Evolutionary conservation across 257 asterid species (phyloP), one percentile per base, ranked within the genome.

Genomic region (Mentha longifolia): DNA sequence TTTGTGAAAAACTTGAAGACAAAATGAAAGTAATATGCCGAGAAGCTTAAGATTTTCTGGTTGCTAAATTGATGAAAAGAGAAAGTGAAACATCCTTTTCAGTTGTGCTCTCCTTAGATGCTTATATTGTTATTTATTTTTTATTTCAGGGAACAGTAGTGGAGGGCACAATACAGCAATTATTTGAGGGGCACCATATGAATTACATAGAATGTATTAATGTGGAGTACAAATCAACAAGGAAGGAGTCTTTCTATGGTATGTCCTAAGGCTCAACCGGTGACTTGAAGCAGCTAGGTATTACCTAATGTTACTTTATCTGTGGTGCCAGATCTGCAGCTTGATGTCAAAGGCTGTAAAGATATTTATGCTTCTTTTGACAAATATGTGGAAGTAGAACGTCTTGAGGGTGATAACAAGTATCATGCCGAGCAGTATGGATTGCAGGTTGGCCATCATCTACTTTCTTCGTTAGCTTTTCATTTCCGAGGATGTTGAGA

Each of bases 161-260:
- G 47, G 97, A 90, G 80, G 97, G 97, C 72, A 86, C 96, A 31
- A 90, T 90, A 78, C 94, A 90, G 74, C 81, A 85, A 71, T 85
- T 90, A 78, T 88, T 90, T 79, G 97, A 90, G 81, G 97, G 97
- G 77, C 95, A 90, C 74, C 93, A 88, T 75, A 88, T 90, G 95
- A 90, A 88, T 77, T 90, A 90, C 70, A 86, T 90, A 31, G 95
- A 88, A 83, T 90, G 97, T 60, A 86, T 90, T 33, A 86, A 86
- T 70, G 92, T 90, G 68, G 97, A 90, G 66, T 90, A 85, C 81
- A 88, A 91, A 69, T 90, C 97, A 19, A 86, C 96, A 37, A 88
- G 97, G 78, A 90, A 90, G 78, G 96, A 90, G 79, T 90, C 97
- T 57, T 90, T 83, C 77, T 90, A 90, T 74, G 97, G 97, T 90